Conservation (phyloP, 306 rosid genomes). For the Citrullus colocynthis region DNA sequence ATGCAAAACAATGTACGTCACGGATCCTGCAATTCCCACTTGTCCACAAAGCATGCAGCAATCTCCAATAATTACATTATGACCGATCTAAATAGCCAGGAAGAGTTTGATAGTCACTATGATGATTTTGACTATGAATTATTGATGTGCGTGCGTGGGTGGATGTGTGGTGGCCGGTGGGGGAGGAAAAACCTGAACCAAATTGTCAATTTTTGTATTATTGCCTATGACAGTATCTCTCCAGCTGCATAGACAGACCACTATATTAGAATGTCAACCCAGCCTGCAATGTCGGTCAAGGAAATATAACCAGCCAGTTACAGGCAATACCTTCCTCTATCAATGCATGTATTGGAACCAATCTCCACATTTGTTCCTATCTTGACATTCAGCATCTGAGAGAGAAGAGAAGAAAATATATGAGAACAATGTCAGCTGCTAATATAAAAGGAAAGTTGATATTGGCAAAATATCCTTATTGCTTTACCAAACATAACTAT, state of each 20-base stretch:
- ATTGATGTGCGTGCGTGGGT: neutral
- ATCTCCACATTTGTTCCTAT: slow-evolving; percentile 70
- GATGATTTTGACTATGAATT: neutral
- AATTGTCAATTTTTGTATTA: slow-evolving; percentile 76
- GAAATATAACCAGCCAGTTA: neutral
- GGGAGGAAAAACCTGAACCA: slow-evolving; percentile 54
- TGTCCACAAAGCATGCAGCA: slow-evolving; percentile 90
- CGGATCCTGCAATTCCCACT: slow-evolving; percentile 96
- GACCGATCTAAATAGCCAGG: slow-evolving; percentile 60
- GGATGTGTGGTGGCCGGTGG: slow-evolving; percentile 3
- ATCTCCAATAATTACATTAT: slow-evolving; percentile 74
- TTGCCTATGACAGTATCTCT: slow-evolving; percentile 80
- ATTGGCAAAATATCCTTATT: neutral
- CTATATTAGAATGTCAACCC: slow-evolving; percentile 15
- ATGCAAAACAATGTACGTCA: slow-evolving; percentile 37
- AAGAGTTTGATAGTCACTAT: slow-evolving; percentile 11
- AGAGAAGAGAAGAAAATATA: slow-evolving; percentile 14
- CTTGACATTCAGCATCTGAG: slow-evolving; percentile 59
- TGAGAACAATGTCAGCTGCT: slow-evolving; percentile 4
- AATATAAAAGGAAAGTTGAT: neutral
- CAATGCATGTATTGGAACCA: slow-evolving; percentile 88
- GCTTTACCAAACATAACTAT: neutral
- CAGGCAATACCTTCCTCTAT: slow-evolving; percentile 74
- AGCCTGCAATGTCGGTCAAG: slow-evolving; percentile 9
- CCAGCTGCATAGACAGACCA: slow-evolving; percentile 49